Evolutionary conservation across 495 filamentous ascomycete genomes (phyloP).

Genomic region (Acidomyces sp.): DNA sequence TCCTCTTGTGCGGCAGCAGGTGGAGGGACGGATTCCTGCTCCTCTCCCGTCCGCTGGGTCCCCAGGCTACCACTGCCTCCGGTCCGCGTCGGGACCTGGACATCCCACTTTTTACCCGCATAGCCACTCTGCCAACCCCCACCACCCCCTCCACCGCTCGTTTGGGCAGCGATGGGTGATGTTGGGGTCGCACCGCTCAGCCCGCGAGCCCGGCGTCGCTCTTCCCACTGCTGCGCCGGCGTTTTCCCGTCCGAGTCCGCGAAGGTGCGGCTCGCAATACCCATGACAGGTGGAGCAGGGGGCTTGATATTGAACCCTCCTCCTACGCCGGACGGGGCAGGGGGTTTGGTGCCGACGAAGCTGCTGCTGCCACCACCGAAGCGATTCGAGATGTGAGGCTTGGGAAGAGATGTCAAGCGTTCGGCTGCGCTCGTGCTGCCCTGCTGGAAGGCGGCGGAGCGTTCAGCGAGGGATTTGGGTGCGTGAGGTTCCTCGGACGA

Average conservation of each 20-base stretch:
- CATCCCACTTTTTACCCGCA: constrained; percentile 72
- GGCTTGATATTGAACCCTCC: constrained; percentile 43
- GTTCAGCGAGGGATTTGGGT: constrained; percentile 49
- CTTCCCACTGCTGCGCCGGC: constrained; percentile 91
- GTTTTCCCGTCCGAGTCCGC: constrained; percentile 92
- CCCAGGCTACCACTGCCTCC: constrained; percentile 49
- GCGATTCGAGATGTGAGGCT: constrained; percentile 84
- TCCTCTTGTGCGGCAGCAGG: constrained; percentile 35
- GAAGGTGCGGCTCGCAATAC: constrained; percentile 78
- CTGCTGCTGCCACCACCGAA: constrained; percentile 53
- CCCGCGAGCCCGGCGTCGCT: constrained; percentile 70
- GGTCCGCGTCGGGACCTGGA: constrained; percentile 59
- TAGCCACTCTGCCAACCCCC: constrained; percentile 88
- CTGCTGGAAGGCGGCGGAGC: constrained; percentile 48
- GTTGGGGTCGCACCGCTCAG: constrained; percentile 34
- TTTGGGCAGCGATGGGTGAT: constrained; percentile 48
- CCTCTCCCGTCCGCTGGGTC: constrained; percentile 23
- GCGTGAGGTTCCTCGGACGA: constrained; percentile 34
- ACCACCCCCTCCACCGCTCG: too few species aligned
- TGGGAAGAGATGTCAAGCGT: constrained; percentile 75
- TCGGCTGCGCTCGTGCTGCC: constrained; percentile 41
- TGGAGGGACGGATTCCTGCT: background rate
- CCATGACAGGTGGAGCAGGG: constrained; percentile 45
- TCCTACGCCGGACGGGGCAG: too few species aligned
- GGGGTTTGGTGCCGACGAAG: constrained; percentile 79